Percentiles rank a stretch among this genome's conserved stretches.
phyloP scores from a whole-genome alignment of 441 rosid genomes.

The Corymbia calophylla region DNA sequence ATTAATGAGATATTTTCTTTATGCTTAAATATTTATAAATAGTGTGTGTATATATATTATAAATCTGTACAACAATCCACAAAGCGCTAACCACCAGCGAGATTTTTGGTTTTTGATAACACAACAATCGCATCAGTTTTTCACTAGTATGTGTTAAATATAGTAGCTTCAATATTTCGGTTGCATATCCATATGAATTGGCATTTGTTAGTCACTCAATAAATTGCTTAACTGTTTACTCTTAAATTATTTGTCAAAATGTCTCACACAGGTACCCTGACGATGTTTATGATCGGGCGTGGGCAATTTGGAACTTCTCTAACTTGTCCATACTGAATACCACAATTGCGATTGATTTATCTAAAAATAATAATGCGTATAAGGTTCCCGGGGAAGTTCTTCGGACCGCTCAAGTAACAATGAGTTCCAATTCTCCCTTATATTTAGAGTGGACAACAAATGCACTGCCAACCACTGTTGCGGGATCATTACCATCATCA shows the following conservation, averaged over 20 bases:
- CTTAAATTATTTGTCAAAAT: not conserved
- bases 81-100: not conserved
- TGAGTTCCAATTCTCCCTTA: not conserved
- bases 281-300: not conserved
- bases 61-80: no score
- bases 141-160: not conserved
- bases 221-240: no score
- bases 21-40: no score
- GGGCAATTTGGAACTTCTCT: accelerated
- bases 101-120: not conserved
- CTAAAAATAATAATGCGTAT: not conserved
- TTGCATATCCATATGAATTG: no score
- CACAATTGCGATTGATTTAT: not conserved
- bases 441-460: accelerated
- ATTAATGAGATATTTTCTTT: no score
- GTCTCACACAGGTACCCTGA: not conserved
- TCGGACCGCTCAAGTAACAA: not conserved
- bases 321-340: accelerated
- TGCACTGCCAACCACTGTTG: accelerated
- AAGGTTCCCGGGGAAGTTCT: not conserved
- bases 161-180: no score
- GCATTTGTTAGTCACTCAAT: no score
- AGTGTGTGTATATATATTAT: no score
- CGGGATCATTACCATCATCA: accelerated
- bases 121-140: not conserved